Conservation (phyloP, 768 basidiomycete species). For the Termitomyces sp. region DNA sequence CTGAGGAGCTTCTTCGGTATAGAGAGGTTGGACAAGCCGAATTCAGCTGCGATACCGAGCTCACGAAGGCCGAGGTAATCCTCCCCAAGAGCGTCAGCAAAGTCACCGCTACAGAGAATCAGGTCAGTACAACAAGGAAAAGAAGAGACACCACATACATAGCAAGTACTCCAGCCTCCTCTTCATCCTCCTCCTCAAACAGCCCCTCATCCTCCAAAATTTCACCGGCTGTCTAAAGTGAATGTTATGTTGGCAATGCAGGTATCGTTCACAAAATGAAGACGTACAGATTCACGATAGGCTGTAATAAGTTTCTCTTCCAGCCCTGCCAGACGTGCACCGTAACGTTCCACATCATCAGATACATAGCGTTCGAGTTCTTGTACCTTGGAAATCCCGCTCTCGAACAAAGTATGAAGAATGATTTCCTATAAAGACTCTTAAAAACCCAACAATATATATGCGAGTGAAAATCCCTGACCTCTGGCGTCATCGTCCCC, state of each 20-base stretch:
- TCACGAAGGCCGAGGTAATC: slow-evolving; percentile 90
- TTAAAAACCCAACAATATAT: slow-evolving; percentile 1
- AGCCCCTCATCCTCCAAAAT: slow-evolving; percentile 57
- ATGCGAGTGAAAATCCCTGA: slow-evolving; percentile 25
- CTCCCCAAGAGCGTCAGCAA: slow-evolving; percentile 83
- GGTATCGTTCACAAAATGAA: neutral
- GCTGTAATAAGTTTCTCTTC: slow-evolving; percentile 84
- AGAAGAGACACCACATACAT: slow-evolving; percentile 29
- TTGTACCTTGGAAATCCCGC: slow-evolving; percentile 69
- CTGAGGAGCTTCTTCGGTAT: slow-evolving; percentile 76
- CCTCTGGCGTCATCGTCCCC: slow-evolving; percentile 79
- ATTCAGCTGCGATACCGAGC: slow-evolving; percentile 82
- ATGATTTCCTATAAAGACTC: slow-evolving; percentile 73
- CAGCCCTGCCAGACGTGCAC: slow-evolving; percentile 66
- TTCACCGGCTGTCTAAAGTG: slow-evolving; percentile 35
- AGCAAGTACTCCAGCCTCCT: slow-evolving; percentile 57
- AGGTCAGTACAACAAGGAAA: neutral
- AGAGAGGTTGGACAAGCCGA: slow-evolving; percentile 69
- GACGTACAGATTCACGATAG: slow-evolving; percentile 72
- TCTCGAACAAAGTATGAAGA: slow-evolving; percentile 86
- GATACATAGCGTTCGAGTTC: slow-evolving; percentile 84
- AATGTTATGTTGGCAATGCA: neutral
- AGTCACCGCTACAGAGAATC: slow-evolving; percentile 59
- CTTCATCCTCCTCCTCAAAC: slow-evolving; percentile 51
- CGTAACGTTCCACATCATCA: slow-evolving; percentile 85